phyloP scores from a whole-genome alignment of 2,329 filamentous ascomycete species.

The Colletotrichum sp. region DNA sequence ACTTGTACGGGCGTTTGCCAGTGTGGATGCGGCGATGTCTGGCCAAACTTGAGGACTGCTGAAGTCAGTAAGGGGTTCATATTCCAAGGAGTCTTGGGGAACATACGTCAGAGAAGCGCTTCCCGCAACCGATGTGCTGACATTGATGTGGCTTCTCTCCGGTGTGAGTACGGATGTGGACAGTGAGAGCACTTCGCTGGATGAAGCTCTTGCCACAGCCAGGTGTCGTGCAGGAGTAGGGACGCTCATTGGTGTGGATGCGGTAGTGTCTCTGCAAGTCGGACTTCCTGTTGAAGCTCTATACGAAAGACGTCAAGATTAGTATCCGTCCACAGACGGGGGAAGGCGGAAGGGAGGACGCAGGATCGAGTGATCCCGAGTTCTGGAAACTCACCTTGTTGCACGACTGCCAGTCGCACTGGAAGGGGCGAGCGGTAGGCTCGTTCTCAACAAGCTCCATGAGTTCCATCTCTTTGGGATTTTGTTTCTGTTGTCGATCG shows the following conservation, averaged over 20 bases:
- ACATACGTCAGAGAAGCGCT: constrained; percentile 72
- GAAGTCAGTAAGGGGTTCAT: constrained; percentile 31
- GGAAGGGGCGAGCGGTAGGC: constrained; percentile 64
- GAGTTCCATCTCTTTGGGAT: constrained; percentile 58
- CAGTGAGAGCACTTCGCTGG: constrained; percentile 71
- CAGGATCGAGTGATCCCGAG: not conserved
- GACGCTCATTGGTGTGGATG: constrained; percentile 74
- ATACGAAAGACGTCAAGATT: constrained; percentile 18
- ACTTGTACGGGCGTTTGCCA: constrained; percentile 69
- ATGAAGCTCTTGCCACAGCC: constrained; percentile 75
- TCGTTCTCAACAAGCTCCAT: constrained; percentile 70
- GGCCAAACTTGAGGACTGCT: constrained; percentile 67
- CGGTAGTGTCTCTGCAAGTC: constrained; percentile 73
- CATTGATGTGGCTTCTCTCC: constrained; percentile 76
- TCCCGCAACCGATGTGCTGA: constrained; percentile 67
- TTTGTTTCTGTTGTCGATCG: constrained; percentile 26
- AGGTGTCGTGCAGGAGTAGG: constrained; percentile 64
- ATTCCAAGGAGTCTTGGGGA: not conserved
- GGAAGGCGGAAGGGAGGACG: not conserved
- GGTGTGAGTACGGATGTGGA: constrained; percentile 73
- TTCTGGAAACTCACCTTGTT: constrained; percentile 55
- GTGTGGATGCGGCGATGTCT: constrained; percentile 70
- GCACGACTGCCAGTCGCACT: constrained; percentile 67
- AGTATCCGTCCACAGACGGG: constrained; percentile 1
- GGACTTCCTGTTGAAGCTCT: constrained; percentile 77